Base-by-base conservation (phyloP, 306 rosid genomes). In the Cyclanthera cordifolia region DNA sequence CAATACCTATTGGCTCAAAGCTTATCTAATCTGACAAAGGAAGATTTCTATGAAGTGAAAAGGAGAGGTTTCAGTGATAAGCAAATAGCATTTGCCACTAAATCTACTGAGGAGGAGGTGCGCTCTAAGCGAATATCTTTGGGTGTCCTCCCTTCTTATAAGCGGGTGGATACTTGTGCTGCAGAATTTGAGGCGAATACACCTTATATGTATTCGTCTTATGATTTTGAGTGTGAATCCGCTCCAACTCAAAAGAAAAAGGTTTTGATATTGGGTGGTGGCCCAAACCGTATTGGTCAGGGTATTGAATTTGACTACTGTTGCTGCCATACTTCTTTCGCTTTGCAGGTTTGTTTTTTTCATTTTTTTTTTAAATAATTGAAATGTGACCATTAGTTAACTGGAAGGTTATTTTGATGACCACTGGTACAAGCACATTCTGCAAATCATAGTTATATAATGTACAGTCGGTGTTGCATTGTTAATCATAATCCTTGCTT, bases 281-380 rank as follows among this genome's bases (percentile, higher is more conserved):
- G 97, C 52, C 99, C 99, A 16, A 94, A 94, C 75, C 85, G 99
- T 76, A 94, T 94, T 9, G 99, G 99, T 74, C 99, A 90, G 82
- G 99, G 97, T 72, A 94, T 94, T 79, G 99, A 94, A 84, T 94
- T 94, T 83, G 99, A 94, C 81, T 94, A 90, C 64, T 94, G 99
- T 55, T 94, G 99, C 74, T 94, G 99, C 71, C 99, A 90, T 73
- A 79, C 96, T 28, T 90, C 99, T 50, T 94, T 90, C 78, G 85
- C 99, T 24, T 95, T 94, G 57, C 95, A 88, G 96, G 99, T 90
- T 32, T 67, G 82, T 78, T 53, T 30, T 53, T 30, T 12, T 16
- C 17, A 3, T 71, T 37, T 71, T 68, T 16, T 71, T 34, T 71
- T 67, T 15, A 47, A 28, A 25, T 46, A 67, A 4, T 67, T 6